Conservation (phyloP, 805 yeast genomes). For the Candida broadrunensis region DNA sequence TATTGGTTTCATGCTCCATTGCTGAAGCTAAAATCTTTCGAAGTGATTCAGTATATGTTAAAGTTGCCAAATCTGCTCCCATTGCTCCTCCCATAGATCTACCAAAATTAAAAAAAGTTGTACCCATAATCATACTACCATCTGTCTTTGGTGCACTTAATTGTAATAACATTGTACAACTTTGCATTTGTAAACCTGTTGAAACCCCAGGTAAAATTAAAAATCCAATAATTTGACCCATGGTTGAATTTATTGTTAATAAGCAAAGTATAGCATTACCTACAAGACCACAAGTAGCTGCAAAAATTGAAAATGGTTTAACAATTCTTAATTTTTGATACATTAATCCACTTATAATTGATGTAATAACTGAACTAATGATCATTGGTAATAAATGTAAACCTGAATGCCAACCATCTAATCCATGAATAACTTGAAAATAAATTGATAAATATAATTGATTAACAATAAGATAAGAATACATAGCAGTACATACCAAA, state of each 20-base stretch:
- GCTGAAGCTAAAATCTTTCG: neutral
- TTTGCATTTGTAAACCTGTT: constrained; percentile 45
- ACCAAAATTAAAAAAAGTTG: constrained; percentile 40
- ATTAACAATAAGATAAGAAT: constrained; percentile 33
- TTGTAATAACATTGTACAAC: constrained; percentile 41
- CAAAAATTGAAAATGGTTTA: constrained; percentile 34
- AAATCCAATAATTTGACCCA: constrained; percentile 37
- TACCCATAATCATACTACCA: constrained; percentile 46
- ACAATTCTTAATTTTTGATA: constrained; percentile 36
- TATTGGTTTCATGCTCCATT: neutral
- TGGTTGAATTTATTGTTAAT: constrained; percentile 32
- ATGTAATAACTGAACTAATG: constrained; percentile 30
- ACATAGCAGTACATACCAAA: constrained; percentile 24
- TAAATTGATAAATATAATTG: constrained; percentile 26
- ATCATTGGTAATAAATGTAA: constrained; percentile 40
- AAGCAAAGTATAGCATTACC: constrained; percentile 44
- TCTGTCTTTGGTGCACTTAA: constrained; percentile 46
- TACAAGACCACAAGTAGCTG: constrained; percentile 28
- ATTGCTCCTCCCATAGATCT: constrained; percentile 47
- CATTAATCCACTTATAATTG: constrained; percentile 34
- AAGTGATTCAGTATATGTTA: constrained; percentile 5
- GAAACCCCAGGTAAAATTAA: constrained; percentile 45
- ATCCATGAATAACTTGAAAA: constrained; percentile 44
- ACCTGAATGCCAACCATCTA: constrained; percentile 43
- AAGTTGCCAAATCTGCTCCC: constrained; percentile 21